Evolutionary conservation across 2,329 filamentous ascomycete genomes (phyloP).

Genomic region (Apiospora sp.): DNA sequence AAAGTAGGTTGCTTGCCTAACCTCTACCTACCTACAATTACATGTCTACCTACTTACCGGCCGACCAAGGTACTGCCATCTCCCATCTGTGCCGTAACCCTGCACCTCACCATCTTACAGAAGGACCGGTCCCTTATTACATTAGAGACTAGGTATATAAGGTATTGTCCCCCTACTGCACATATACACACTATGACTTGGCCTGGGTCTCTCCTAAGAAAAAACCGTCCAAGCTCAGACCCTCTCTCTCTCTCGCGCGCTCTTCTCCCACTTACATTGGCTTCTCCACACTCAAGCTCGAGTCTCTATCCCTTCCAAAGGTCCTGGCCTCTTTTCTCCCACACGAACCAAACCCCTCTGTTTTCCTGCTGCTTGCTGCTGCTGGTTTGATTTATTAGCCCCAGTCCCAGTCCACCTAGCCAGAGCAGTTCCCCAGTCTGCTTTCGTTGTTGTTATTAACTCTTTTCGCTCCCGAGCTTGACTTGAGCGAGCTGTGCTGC

Average conservation of each 20-base stretch:
- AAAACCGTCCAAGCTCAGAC: slow-evolving; percentile 17
- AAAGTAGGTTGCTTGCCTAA: neutral
- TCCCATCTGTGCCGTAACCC: slow-evolving; percentile 12
- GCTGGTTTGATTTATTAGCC: slow-evolving; percentile 16
- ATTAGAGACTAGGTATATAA: neutral
- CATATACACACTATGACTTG: slow-evolving; percentile 8
- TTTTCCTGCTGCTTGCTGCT: slow-evolving; percentile 7
- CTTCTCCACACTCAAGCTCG: slow-evolving; percentile 19
- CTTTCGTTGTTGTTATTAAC: slow-evolving; percentile 21
- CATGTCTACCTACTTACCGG: neutral
- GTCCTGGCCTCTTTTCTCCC: slow-evolving; percentile 25
- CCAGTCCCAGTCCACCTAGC: slow-evolving; percentile 14
- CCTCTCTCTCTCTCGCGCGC: slow-evolving; percentile 4
- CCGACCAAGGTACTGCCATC: slow-evolving; percentile 5
- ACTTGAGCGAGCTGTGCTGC: slow-evolving; percentile 2
- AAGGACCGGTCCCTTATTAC: slow-evolving; percentile 7
- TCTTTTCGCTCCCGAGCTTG: slow-evolving; percentile 5
- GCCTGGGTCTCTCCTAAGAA: slow-evolving; percentile 16
- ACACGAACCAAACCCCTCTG: slow-evolving; percentile 23
- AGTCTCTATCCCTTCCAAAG: slow-evolving; percentile 21
- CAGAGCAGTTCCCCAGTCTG: slow-evolving; percentile 14
- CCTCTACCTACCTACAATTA: no score
- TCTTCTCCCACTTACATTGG: slow-evolving; percentile 21
- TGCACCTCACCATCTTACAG: slow-evolving; percentile 14
- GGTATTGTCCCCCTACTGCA: neutral